Evolutionary conservation across 1,284 basidiomycete genomes (phyloP), one percentile per base, ranked within the genome.

Genomic region (Apiotrichum veenhuisii): DNA sequence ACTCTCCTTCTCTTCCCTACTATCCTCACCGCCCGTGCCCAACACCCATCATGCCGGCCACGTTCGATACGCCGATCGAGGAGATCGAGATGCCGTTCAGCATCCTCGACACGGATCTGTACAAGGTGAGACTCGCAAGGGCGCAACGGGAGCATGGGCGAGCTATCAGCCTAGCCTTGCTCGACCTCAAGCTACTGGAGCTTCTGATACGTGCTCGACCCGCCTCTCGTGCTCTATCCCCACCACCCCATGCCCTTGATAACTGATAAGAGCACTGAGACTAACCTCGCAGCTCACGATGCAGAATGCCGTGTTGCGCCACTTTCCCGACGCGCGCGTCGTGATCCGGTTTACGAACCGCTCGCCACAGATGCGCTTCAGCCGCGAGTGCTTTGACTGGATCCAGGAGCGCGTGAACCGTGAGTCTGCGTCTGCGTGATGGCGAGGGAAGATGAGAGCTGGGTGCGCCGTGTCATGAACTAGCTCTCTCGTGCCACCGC

Each of bases 81-180:
- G 62, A 68, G 54, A 64, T 65, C 23, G 69, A 72, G 50, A 65
- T 80, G 10, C 81, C 80, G 0, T 72, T 77, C 59, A 92, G 90
- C 30, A 81, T 98, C 54, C 83, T 98, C 54, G 95, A 98, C 75
- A 96, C 93, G 0, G 95, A 98, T 74, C 79, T 97, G 41, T 98
- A 98, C 85, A 98, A 96, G 83, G 91, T 86, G 55, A 41, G 66
- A 47, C 3, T 15, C 15, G 7, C 30, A 30, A 7, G 7, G 30
- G 7, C 30, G 5, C 30, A 30, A 30, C 30, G 30, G 30, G 12
- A 12, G 30, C 7, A 5, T 7, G 30, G 30, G 30, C 30, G 30
- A 30, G 30, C n/a, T n/a, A n/a, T n/a, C n/a, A n/a, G n/a, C n/a
- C n/a, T n/a, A n/a, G n/a, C n/a, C n/a, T n/a, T n/a, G n/a, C n/a